Evolutionary conservation across 2,329 filamentous ascomycete genomes (phyloP).

Genomic region (Thielaviopsis musarum): DNA sequence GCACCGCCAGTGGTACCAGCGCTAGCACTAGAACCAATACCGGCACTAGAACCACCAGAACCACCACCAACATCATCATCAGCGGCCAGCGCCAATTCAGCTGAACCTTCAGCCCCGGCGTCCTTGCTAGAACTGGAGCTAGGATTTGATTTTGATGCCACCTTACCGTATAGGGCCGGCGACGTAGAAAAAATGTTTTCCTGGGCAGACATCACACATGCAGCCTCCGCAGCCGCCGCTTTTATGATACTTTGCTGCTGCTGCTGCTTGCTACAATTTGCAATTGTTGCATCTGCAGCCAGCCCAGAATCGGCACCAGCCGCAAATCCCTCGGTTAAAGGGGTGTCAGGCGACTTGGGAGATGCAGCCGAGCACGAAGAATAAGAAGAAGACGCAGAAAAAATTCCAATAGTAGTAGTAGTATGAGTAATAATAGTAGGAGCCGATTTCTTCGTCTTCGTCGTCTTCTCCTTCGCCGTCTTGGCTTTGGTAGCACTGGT

Average conservation of each 20-base stretch:
- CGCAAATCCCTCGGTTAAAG: background rate
- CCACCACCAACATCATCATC: background rate
- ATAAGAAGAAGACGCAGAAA: background rate
- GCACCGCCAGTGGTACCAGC: background rate
- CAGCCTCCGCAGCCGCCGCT: background rate
- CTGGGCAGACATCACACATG: background rate
- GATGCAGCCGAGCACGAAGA: background rate
- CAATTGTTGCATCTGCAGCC: background rate
- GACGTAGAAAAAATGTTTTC: background rate
- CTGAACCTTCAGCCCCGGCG: constrained; percentile 5
- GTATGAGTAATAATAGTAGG: background rate
- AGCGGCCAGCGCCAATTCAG: background rate
- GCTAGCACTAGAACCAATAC: background rate
- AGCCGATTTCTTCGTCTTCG: background rate
- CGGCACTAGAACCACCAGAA: background rate
- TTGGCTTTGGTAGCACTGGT: constrained; percentile 10
- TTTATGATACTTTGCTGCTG: background rate
- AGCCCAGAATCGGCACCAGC: background rate
- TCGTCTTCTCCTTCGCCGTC: background rate
- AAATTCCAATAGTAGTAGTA: background rate
- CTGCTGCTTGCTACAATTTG: background rate
- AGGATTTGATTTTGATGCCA: background rate
- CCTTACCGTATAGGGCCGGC: background rate
- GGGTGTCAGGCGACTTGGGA: background rate
- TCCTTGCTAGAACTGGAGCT: background rate